Evolutionary conservation across 2,329 filamentous ascomycete species (phyloP), one percentile per base, ranked within the genome.

Genomic region (Pyrenophora graminea): DNA sequence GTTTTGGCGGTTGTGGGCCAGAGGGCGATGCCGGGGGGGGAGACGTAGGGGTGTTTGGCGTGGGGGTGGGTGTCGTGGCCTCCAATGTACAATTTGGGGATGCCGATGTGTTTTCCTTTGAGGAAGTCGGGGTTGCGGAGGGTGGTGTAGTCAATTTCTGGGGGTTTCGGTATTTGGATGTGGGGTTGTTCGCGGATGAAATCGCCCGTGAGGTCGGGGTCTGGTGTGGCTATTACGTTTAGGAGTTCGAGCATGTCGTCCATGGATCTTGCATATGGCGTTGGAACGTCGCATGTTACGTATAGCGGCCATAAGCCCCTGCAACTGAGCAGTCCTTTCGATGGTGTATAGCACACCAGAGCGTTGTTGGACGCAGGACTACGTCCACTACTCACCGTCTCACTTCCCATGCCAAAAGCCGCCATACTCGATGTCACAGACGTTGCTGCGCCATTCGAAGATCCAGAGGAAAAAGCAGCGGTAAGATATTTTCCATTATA

Each of bases 341-440:
- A 84, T 0, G 82, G 81, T 0, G 83, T 81, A 47, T 85, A 85
- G 0, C 77, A 81, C 0, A 84, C 74, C 2, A 85, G 64, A 0
- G 74, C 79, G 59, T 84, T 85, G 55, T 84, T 84, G 0, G 78
- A 81, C 1, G 82, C 82, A 0, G 82, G 82, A 2, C 79, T 79
- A 2, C 82, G 73, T 0, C 83, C 82, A 0, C 80, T 83, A 0
- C 79, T 81, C 0, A 85, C 79, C 0, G 82, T 82, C 62, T 85
- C 83, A 2, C 74, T 76, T 0, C 77, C 82, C 46, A 85, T 70
- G 0, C 79, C 81, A 52, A 85, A 84, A 0, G 74, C 75, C 6
- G 76, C 80, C 41, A 85, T 77, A 21, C 74, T 79, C 0, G 81
- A 71, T 2, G 81, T 73, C 0, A 79, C 79, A 0, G 82, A 76